Conservation (phyloP, 75 land plant genomes). For the Pinus taeda region DNA sequence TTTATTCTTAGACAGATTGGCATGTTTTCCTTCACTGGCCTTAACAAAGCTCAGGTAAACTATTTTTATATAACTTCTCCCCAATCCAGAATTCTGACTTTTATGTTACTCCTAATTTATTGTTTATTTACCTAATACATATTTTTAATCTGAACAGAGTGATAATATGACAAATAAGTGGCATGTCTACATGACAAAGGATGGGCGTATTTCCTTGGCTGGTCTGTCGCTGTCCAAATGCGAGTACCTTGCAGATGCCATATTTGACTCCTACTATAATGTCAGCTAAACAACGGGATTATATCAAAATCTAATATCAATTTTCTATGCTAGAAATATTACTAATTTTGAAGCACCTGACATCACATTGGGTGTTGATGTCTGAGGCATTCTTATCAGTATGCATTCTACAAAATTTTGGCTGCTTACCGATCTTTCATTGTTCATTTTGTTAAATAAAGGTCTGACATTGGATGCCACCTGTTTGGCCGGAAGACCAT, state of each 20-base stretch:
- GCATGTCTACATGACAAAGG: constrained; percentile 99
- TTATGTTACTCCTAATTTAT: not conserved
- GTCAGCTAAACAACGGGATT: constrained; percentile 37
- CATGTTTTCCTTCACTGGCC: constrained; percentile 97
- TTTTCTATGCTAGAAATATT: too few species aligned
- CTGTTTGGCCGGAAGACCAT: too few species aligned
- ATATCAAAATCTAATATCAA: too few species aligned
- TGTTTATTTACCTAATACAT: not conserved
- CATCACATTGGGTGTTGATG: too few species aligned
- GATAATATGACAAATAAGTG: constrained; percentile 97
- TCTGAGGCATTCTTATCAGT: too few species aligned
- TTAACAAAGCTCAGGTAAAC: constrained; percentile 86
- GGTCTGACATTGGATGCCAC: too few species aligned
- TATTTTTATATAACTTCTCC: too few species aligned
- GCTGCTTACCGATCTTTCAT: too few species aligned
- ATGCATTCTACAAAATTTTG: too few species aligned
- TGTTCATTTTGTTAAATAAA: too few species aligned
- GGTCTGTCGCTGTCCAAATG: constrained; percentile 90
- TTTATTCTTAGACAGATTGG: constrained; percentile 95
- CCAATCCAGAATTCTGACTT: not conserved
- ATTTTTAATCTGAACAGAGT: constrained; percentile 50
- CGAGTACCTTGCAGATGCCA: constrained; percentile 94
- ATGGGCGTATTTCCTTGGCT: constrained; percentile 97
- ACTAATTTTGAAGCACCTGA: too few species aligned
- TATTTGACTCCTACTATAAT: constrained; percentile 90